Percentiles rank a stretch among this genome's conserved stretches.
phyloP scores from a whole-genome alignment of 768 basidiomycete genomes.

The Mycena leptocephala region DNA sequence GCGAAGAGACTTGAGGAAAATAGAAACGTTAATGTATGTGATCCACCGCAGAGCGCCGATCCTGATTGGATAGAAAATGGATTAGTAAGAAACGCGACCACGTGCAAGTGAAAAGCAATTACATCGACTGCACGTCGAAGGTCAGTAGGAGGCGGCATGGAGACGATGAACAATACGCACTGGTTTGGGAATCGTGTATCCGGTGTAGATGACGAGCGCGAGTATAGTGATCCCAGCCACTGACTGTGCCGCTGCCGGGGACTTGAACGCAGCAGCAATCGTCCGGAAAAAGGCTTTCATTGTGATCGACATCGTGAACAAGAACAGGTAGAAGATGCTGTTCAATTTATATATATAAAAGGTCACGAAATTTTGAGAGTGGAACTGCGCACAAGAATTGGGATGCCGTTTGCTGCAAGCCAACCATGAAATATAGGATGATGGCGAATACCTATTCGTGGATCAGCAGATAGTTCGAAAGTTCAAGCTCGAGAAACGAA shows the following conservation, averaged over 20 bases:
- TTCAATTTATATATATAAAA: neutral
- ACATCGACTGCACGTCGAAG: too few relatives aligned
- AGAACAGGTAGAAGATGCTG: constrained; percentile 66
- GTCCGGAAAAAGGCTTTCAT: constrained; percentile 79
- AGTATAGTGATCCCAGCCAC: constrained; percentile 58
- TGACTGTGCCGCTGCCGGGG: constrained; percentile 65
- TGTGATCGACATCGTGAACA: constrained; percentile 63
- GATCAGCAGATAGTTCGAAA: too few relatives aligned
- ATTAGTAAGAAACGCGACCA: neutral
- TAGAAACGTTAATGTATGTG: constrained; percentile 63
- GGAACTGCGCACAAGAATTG: constrained; percentile 68
- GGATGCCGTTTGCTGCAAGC: constrained; percentile 57
- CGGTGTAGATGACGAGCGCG: constrained; percentile 67
- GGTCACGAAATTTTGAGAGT: neutral
- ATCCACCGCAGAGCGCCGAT: constrained; percentile 71
- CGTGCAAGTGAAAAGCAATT: neutral
- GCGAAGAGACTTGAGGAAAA: neutral
- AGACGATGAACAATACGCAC: neutral
- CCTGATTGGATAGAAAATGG: constrained; percentile 52
- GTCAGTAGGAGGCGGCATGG: neutral
- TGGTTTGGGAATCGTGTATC: constrained; percentile 66
- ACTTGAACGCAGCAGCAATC: constrained; percentile 63
- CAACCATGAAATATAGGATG: constrained; percentile 67
- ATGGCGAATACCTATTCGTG: constrained; percentile 52
- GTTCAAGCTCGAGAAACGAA: too few relatives aligned